Percentiles rank a stretch among this genome's conserved stretches.
These are phyloP conservation scores for Sporisorium sorghi DNA, from an alignment of 1,284 basidiomycete species.

Conservation along the genomic window DNA sequence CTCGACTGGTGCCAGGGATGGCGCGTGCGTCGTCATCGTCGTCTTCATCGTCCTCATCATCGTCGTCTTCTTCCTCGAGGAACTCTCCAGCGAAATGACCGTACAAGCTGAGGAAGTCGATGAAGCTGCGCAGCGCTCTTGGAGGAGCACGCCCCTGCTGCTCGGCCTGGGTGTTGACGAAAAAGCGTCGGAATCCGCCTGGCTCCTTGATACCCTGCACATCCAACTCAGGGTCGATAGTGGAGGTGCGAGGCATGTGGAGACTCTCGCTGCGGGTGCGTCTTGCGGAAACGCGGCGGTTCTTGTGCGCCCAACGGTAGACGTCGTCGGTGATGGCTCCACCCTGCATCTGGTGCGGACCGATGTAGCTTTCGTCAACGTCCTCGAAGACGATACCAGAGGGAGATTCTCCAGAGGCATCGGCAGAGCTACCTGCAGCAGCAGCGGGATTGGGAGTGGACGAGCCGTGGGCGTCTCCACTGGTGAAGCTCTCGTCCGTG, in stretches of 20 bases:
- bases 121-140: conserved; percentile 64
- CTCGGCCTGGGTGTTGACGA: conserved; percentile 59
- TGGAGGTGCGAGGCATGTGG: conserved; percentile 60
- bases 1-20: conserved; percentile 46
- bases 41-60: conserved; percentile 50
- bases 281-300: conserved; percentile 46
- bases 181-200: conserved; percentile 66
- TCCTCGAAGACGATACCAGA: conserved; percentile 28
- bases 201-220: conserved; percentile 63
- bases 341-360: conserved; percentile 64
- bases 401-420: conserved; percentile 19
- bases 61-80: conserved; percentile 61
- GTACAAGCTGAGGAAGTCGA: conserved; percentile 67
- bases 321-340: conserved; percentile 68
- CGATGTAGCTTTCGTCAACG: conserved; percentile 57
- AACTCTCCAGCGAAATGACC: conserved; percentile 68
- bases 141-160: conserved; percentile 63
- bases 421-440: conserved; percentile 5
- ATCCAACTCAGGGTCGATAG: conserved; percentile 63
- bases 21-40: conserved; percentile 38
- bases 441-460: conserved; percentile 17
- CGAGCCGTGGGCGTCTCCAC: conserved; percentile 20
- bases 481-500: conserved; percentile 25
- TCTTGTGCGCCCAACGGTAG: conserved; percentile 68
- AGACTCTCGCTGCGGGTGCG: conserved; percentile 62